Evolutionary conservation across 2,329 filamentous ascomycete species (phyloP).

Genomic region (Sporothrix protearum): DNA sequence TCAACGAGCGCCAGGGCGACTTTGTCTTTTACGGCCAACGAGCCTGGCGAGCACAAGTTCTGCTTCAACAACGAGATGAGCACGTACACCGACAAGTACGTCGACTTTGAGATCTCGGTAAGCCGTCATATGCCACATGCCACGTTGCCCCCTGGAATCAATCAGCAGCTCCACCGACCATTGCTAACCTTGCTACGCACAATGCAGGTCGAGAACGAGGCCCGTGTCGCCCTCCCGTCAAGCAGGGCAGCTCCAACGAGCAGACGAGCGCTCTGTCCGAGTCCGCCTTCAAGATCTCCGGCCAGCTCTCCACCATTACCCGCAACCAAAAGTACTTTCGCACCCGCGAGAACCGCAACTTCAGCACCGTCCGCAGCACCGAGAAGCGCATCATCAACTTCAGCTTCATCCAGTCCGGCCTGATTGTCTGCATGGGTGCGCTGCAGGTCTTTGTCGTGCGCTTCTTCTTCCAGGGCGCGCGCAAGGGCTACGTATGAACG

Average conservation of each 20-base stretch:
- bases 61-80: constrained; percentile 99
- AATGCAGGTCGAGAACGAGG: constrained; percentile 96
- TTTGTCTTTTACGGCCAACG: constrained; percentile 96
- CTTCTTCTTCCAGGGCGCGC: constrained; percentile 92
- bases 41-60: constrained; percentile 86
- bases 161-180: too few relatives aligned
- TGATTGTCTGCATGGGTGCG: constrained; percentile 93
- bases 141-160: background rate
- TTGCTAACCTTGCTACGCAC: constrained; percentile 20
- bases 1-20: constrained; percentile 92
- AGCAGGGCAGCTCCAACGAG: constrained; percentile 83
- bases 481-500: constrained; percentile 65
- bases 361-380: constrained; percentile 94
- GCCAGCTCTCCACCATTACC: constrained; percentile 88
- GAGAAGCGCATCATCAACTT: constrained; percentile 97
- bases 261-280: constrained; percentile 88
- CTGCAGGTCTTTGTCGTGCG: constrained; percentile 95
- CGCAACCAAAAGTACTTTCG: constrained; percentile 99
- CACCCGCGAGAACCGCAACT: constrained; percentile 97
- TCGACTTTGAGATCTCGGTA: constrained; percentile 96
- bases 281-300: constrained; percentile 90
- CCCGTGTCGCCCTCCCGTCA: constrained; percentile 74
- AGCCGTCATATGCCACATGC: constrained; percentile 38
- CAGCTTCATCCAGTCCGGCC: constrained; percentile 82
- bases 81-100: constrained; percentile 94